Percentiles rank a stretch among this genome's conserved stretches.
These are phyloP conservation scores for Leishmania martiniquensis DNA, from an alignment of 208 protist genomes.

Conservation along the genomic window DNA sequence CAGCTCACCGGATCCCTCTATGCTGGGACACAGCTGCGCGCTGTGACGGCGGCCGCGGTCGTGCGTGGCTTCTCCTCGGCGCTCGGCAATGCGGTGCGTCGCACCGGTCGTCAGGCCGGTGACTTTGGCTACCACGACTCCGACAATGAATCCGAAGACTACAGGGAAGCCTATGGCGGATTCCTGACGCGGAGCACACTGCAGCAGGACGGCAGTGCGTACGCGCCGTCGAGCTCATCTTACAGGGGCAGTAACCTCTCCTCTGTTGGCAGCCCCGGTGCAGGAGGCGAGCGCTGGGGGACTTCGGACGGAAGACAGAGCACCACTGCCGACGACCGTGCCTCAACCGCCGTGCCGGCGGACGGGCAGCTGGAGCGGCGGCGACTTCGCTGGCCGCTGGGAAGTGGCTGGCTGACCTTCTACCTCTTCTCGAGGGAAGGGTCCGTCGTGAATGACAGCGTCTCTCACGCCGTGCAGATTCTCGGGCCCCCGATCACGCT, in stretches of 20 bases:
- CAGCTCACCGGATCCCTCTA: background rate
- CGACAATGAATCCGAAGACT: conserved; percentile 54
- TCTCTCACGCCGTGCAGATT: conserved; percentile 29
- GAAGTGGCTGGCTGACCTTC: conserved; percentile 43
- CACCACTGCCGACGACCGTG: conserved; percentile 15
- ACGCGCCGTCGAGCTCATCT: conserved; percentile 24
- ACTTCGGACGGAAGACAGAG: conserved; percentile 26
- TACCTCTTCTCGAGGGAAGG: conserved; percentile 29
- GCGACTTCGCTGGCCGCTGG: conserved; percentile 41
- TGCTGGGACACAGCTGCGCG: conserved; percentile 13
- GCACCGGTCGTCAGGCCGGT: conserved; percentile 34
- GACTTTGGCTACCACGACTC: conserved; percentile 49
- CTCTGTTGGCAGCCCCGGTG: conserved; percentile 18
- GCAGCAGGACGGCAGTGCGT: conserved; percentile 18
- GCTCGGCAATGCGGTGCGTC: conserved; percentile 41
- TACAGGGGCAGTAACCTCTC: conserved; percentile 33
- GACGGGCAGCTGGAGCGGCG: conserved; percentile 27
- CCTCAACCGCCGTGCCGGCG: conserved; percentile 20
- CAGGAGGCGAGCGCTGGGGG: conserved; percentile 12
- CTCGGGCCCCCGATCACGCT: conserved; percentile 52
- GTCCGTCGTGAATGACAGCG: background rate
- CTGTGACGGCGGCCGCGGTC: conserved; percentile 28
- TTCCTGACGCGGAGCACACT: conserved; percentile 37
- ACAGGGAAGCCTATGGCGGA: conserved; percentile 53
- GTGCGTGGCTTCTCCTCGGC: conserved; percentile 55